Conservation (phyloP, 2,329 filamentous ascomycete genomes). For the Trichoderma sp. region DNA sequence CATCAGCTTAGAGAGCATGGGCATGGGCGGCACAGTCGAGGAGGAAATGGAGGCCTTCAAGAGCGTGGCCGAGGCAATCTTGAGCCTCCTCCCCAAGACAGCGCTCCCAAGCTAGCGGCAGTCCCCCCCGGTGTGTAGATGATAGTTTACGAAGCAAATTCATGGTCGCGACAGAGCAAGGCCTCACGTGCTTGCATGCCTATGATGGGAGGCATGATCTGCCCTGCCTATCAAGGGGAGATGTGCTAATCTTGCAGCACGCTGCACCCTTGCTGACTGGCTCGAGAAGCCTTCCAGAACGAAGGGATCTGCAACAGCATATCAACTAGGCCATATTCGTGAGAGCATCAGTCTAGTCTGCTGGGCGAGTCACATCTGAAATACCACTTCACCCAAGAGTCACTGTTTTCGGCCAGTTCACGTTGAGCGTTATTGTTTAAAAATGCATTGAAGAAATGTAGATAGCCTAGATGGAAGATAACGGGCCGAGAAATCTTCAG, state of each 20-base stretch:
- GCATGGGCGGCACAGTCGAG: constrained; percentile 77
- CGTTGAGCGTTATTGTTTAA: not conserved
- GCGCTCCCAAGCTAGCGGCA: not conserved
- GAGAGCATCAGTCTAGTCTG: not conserved
- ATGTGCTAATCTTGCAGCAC: not conserved
- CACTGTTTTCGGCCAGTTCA: not conserved
- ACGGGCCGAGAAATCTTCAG: not conserved
- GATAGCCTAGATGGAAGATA: not conserved
- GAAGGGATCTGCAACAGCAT: not conserved
- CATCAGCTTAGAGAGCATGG: constrained; percentile 69
- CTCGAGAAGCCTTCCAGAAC: not conserved
- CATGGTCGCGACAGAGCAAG: not conserved
- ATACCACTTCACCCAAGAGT: not conserved
- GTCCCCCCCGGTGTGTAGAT: not conserved
- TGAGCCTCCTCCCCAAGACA: constrained; percentile 22
- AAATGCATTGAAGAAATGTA: not conserved
- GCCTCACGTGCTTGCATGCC: not conserved
- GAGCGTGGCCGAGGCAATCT: constrained; percentile 67
- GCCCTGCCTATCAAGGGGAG: not conserved
- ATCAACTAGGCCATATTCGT: not conserved
- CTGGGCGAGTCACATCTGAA: not conserved
- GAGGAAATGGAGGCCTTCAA: constrained; percentile 92
- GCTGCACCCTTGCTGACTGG: not conserved
- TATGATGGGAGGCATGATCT: not conserved
- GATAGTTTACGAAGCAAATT: not conserved